Base-by-base conservation (phyloP, 345 rosid species). In the Hevea brasiliensis region DNA sequence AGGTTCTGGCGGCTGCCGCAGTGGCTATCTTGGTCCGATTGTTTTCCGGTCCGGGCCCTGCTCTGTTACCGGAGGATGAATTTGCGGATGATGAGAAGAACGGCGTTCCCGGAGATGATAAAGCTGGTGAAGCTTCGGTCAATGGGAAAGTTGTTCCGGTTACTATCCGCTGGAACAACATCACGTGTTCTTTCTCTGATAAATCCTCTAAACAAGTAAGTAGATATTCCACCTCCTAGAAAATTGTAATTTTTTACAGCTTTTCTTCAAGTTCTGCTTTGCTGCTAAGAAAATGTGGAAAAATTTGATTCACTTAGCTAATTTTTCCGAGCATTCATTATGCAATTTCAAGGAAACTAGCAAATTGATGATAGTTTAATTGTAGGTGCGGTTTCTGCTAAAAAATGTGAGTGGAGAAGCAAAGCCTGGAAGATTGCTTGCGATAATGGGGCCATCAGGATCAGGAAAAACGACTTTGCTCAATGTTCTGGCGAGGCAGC, bases 391-490 rank as follows among this genome's bases (percentile, higher is more conserved):
- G 35, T 95, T 95, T 84, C 71, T 95, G 88, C 82, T 95, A 32
- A 84, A 89, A n/a, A 84, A 92, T 68, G 91, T 95, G 20, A 78
- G 89, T 35, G 99, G 99, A 79, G 97, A 92, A 83, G 98, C 98
- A 3, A 88, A 86, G 80, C 99, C 99, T 1, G 96, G 99, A 74
- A 88, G 92, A 73, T 85, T 95, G 78, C 86, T 92, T 42, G 99
- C 99, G 21, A 85, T 90, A 47, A 95, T 95, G 99, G 98, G 99
- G 3, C 94, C 99, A 6, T 92, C 99, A 7, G 99, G 99, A 17
- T 95, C 99, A n/a, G 99, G 99, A 65, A 95, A 92, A 78, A 95
- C 99, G 35, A 90, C 99, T 3, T 79, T 95, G 85, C 90, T 95
- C 41, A 95, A 95, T 72, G 92, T 95, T 83, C 80, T 95, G 53